These are phyloP conservation scores for Aspergillus brasiliensis DNA, from an alignment of 2,329 filamentous ascomycete species.

Conservation along the genomic window DNA sequence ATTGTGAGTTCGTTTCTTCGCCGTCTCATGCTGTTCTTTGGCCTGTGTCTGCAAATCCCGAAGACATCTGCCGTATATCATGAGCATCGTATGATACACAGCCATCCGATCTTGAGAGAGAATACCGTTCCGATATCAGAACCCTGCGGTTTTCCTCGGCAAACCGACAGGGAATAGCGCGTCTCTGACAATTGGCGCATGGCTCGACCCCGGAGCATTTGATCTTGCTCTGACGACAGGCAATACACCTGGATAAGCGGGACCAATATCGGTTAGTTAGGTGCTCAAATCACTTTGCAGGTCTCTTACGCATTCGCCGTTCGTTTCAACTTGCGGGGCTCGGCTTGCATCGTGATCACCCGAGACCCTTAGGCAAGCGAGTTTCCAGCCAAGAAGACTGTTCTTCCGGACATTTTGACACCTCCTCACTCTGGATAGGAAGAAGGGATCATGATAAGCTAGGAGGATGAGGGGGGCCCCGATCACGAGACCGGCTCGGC, in stretches of 20 bases:
- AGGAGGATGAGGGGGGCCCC: neutral
- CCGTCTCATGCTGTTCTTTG: constrained; percentile 28
- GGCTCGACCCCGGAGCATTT: constrained; percentile 44
- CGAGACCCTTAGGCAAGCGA: neutral
- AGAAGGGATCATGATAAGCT: neutral
- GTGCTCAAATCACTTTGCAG: neutral
- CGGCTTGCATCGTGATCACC: constrained; percentile 1
- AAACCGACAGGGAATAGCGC: constrained; percentile 34
- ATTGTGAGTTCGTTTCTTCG: constrained; percentile 34
- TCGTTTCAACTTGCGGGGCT: constrained; percentile 9
- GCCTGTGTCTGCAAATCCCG: constrained; percentile 25
- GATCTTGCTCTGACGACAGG: constrained; percentile 47
- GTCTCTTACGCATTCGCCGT: constrained; percentile 15
- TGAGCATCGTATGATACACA: neutral
- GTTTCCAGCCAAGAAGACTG: neutral
- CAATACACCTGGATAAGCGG: constrained; percentile 15
- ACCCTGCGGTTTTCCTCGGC: constrained; percentile 30
- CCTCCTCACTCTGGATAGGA: neutral
- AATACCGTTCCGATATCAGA: constrained; percentile 36
- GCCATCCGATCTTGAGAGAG: neutral
- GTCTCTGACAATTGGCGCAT: constrained; percentile 31
- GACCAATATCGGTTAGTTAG: neutral
- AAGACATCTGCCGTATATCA: constrained; percentile 11
- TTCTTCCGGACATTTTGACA: neutral
- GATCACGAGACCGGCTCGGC: neutral